phyloP scores from a whole-genome alignment of 2,329 filamentous ascomycete genomes.

The Esteya vermicola region DNA sequence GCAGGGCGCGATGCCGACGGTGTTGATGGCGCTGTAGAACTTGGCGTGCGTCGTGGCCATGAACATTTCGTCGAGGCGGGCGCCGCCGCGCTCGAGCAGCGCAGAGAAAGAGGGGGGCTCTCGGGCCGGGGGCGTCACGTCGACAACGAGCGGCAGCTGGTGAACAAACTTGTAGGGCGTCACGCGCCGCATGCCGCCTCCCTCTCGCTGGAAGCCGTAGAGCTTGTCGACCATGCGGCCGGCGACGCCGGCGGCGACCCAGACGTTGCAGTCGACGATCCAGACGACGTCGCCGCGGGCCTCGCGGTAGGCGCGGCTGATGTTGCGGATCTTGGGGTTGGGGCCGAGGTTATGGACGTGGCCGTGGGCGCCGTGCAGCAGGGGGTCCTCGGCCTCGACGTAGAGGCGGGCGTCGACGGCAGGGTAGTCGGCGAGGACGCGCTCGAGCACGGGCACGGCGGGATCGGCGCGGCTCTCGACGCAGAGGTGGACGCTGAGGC shows the following conservation, averaged over 20 bases:
- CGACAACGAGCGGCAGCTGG: constrained; percentile 80
- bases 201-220: constrained; percentile 57
- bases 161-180: constrained; percentile 83
- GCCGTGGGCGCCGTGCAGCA: constrained; percentile 25
- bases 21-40: constrained; percentile 96
- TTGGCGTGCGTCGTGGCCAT: constrained; percentile 90
- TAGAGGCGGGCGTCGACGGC: constrained; percentile 62
- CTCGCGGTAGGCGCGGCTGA: constrained; percentile 84
- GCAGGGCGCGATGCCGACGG: constrained; percentile 78
- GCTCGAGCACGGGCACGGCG: constrained; percentile 58
- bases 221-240: constrained; percentile 84
- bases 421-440: constrained; percentile 60
- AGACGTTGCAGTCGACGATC: constrained; percentile 95
- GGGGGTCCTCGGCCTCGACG: constrained; percentile 9
- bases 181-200: constrained; percentile 10
- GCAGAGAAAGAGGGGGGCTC: too few species aligned
- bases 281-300: constrained; percentile 79
- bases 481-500: constrained; percentile 70
- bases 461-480: constrained; percentile 62
- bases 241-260: constrained; percentile 66
- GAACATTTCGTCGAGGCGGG: constrained; percentile 85
- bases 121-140: too few species aligned
- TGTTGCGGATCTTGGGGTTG: constrained; percentile 97
- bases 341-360: constrained; percentile 56
- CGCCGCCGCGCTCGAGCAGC: constrained; percentile 50